Conservation (phyloP, 345 rosid genomes). For the Eucalyptus tenuipes region DNA sequence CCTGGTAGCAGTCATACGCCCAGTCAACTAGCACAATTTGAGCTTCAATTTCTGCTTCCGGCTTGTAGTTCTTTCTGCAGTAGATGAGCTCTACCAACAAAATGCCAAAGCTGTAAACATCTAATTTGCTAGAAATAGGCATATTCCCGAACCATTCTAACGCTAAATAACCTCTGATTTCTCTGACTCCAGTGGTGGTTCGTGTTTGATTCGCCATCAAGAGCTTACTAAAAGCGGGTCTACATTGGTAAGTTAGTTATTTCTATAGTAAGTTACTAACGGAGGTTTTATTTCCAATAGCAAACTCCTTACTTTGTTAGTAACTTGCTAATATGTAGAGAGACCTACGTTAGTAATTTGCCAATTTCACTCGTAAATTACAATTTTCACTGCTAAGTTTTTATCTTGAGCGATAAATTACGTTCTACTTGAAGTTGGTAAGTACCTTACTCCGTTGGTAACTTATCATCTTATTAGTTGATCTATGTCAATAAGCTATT, state of each 20-base stretch:
- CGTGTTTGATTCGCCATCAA: not conserved
- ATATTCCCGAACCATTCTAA: conserved; percentile 1
- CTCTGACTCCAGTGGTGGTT: not conserved
- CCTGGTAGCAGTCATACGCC: not conserved
- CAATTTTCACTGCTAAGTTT: not conserved
- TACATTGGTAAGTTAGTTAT: too few species aligned
- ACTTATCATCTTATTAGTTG: not conserved
- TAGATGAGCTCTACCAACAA: not conserved
- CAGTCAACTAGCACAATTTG: not conserved
- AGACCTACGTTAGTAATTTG: too few species aligned
- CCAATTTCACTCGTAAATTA: too few species aligned
- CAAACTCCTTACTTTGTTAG: too few species aligned
- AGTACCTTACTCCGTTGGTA: not conserved
- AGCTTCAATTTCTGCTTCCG: not conserved
- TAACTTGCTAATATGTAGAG: too few species aligned
- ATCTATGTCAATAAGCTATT: not conserved
- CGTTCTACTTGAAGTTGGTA: not conserved
- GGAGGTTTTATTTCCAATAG: too few species aligned
- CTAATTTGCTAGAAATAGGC: conserved; percentile 10
- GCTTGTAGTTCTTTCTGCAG: not conserved
- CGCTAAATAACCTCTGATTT: not conserved
- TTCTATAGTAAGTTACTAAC: too few species aligned
- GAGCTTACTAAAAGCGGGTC: not conserved
- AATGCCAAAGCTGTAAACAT: conserved; percentile 12
- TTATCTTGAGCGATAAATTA: not conserved